Evolutionary conservation across 202 grass and related monocot species (phyloP), one percentile per base, ranked within the genome.

Genomic region (Saccharum hybrid): DNA sequence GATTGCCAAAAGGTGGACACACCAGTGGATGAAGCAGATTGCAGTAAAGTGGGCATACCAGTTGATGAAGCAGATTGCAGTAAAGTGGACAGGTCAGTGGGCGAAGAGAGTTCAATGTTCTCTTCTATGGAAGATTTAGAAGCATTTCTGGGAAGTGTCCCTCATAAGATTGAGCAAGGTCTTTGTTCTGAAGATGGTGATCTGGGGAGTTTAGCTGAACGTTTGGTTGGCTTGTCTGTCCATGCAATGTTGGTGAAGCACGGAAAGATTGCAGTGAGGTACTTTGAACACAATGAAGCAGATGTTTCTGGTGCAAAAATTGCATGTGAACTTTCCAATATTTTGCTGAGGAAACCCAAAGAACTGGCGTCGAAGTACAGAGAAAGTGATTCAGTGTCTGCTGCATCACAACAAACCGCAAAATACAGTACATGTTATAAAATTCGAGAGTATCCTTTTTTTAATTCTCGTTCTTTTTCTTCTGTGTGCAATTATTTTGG

Each of bases 361-460:
- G 89, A 99, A 73, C 81, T 99, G 12, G 78, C 78, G 39, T 67
- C 82, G 0, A 96, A 94, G 68, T 96, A 94, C 78, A 96, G 84
- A 87, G 83, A 37, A 43, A 87, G 10, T 3, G 68, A 85, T 74
- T 76, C 79, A 38, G 71, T 63, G 40, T 75, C 75, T 81, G 37
- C 60, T 54, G 43, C 82, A 81, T 71, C 87, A 12, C 41, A 77
- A 48, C 54, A 80, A 72, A 61, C 45, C 5, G 19, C 64, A 64
- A 62, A 84, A 71, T 86, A 89, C 71, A 89, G 67, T 56, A 86
- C 85, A 84, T 63, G 36, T 43, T 92, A 96, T 40, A 99, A 96
- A 87, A 88, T 96, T 67, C 79, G 73, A 90, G 96, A 96, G 96
- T 99, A 96, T 92, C 87, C 93, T 96, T 96, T 81, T 74, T 65